phyloP scores from a whole-genome alignment of 2,329 filamentous ascomycete genomes.

The Incumbomyces delicatus region DNA sequence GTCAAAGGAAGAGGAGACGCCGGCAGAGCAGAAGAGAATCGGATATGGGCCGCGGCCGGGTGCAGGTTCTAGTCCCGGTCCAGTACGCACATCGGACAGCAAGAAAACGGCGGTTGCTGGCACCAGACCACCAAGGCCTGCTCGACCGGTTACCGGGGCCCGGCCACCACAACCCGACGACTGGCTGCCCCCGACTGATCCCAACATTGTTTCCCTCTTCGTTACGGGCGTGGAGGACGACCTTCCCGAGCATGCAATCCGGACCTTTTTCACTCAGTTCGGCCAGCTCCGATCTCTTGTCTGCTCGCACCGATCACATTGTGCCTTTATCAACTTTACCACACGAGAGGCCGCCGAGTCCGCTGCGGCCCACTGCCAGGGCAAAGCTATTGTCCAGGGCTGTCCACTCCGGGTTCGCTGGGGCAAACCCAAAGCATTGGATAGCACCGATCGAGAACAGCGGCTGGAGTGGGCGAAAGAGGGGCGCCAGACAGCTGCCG shows the following conservation, averaged over 20 bases:
- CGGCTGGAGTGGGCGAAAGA: conserved; percentile 71
- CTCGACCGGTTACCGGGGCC: conserved; percentile 58
- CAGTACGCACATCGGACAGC: conserved; percentile 64
- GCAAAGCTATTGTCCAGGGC: conserved; percentile 78
- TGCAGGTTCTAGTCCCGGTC: too few species aligned
- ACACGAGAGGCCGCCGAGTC: conserved; percentile 74
- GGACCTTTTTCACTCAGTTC: conserved; percentile 79
- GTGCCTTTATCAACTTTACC: conserved; percentile 91
- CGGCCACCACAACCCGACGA: conserved; percentile 76
- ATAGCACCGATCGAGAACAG: conserved; percentile 82
- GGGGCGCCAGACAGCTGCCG: conserved; percentile 52
- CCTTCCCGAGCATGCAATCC: conserved; percentile 80
- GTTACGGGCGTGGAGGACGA: conserved; percentile 94
- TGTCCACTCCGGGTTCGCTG: conserved; percentile 84
- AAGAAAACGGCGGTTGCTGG: conserved; percentile 33
- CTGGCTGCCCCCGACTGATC: conserved; percentile 73
- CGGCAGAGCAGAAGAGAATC: conserved; percentile 37
- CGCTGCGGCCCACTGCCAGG: conserved; percentile 75
- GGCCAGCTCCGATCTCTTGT: conserved; percentile 87
- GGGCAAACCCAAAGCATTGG: conserved; percentile 85
- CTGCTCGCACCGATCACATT: conserved; percentile 94
- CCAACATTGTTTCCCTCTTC: conserved; percentile 84
- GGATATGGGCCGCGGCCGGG: conserved; percentile 47
- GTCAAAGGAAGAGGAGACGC: conserved; percentile 31
- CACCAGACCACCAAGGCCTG: conserved; percentile 39